Conservation (phyloP, 306 rosid genomes). For the Vigna mungo region DNA sequence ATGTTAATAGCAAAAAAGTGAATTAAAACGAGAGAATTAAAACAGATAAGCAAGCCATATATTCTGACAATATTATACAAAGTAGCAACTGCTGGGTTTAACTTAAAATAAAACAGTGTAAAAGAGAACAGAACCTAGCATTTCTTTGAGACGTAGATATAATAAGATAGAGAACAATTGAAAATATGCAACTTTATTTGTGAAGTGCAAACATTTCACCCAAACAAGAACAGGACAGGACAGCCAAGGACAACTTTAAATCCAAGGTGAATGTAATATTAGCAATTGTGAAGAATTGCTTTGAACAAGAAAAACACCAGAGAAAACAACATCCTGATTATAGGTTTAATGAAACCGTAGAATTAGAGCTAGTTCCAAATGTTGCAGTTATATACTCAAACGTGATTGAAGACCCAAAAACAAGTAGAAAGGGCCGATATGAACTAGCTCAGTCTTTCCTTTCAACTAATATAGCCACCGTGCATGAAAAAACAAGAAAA, state of each 20-base stretch:
- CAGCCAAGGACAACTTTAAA: neutral
- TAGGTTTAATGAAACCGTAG: neutral
- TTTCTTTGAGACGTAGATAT: neutral
- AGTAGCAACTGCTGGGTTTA: constrained; percentile 9
- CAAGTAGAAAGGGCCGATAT: neutral
- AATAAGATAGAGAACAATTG: constrained; percentile 2
- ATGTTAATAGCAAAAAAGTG: constrained; percentile 22
- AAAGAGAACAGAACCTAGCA: neutral
- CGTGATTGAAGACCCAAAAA: neutral
- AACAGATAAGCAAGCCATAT: neutral
- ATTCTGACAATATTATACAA: neutral
- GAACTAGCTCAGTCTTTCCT: constrained; percentile 8
- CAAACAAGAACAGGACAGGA: neutral
- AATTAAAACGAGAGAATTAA: constrained; percentile 8
- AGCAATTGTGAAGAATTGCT: neutral
- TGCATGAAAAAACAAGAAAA: constrained; percentile 20
- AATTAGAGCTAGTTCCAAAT: constrained; percentile 1
- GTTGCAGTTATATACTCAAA: neutral
- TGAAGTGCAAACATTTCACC: neutral
- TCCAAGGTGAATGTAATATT: constrained; percentile 1
- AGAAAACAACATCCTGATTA: neutral
- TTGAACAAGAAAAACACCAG: neutral
- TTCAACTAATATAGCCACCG: constrained; percentile 14
- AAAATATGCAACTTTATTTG: constrained; percentile 2
- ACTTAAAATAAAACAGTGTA: constrained; percentile 1